Percentiles rank a stretch among this genome's conserved stretches.
Conservation (phyloP, 352 stramenopile species). For the Globisporangium radiosum region DNA sequence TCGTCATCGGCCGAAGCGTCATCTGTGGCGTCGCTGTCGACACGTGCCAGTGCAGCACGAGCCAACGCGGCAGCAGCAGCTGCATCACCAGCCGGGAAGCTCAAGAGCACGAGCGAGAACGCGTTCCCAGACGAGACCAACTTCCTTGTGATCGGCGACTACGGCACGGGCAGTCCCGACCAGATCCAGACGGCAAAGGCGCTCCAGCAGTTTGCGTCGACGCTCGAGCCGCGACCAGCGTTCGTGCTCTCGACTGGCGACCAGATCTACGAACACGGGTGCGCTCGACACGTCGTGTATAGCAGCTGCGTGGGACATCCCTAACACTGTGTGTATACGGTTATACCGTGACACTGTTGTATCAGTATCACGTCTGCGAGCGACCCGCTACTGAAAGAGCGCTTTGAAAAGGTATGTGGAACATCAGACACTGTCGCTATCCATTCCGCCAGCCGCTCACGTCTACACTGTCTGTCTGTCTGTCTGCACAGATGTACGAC, state of each 20-base stretch:
- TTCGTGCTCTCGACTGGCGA: slow-evolving; percentile 83
- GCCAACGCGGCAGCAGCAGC: background rate
- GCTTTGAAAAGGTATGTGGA: slow-evolving; percentile 59
- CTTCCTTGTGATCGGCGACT: slow-evolving; percentile 81
- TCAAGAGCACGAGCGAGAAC: slow-evolving; percentile 20
- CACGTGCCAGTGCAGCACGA: background rate
- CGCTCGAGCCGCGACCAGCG: slow-evolving; percentile 48
- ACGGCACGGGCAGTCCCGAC: slow-evolving; percentile 56
- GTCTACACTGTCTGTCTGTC: background rate
- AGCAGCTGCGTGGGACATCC: background rate
- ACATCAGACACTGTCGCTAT: background rate
- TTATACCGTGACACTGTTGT: too few species aligned
- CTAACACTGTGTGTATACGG: background rate
- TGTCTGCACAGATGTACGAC: slow-evolving; percentile 56
- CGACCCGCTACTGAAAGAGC: slow-evolving; percentile 51
- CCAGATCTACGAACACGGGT: slow-evolving; percentile 85
- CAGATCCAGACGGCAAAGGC: slow-evolving; percentile 58
- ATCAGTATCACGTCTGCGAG: slow-evolving; percentile 48
- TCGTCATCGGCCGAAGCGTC: background rate
- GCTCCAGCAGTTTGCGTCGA: slow-evolving; percentile 47
- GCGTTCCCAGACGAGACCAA: slow-evolving; percentile 54
- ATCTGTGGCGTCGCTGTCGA: background rate
- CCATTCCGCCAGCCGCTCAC: background rate
- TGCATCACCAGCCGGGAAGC: slow-evolving; percentile 1
- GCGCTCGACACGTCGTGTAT: slow-evolving; percentile 5